phyloP scores from a whole-genome alignment of 768 basidiomycete genomes.

The Boletus pseudo-olivaceus region DNA sequence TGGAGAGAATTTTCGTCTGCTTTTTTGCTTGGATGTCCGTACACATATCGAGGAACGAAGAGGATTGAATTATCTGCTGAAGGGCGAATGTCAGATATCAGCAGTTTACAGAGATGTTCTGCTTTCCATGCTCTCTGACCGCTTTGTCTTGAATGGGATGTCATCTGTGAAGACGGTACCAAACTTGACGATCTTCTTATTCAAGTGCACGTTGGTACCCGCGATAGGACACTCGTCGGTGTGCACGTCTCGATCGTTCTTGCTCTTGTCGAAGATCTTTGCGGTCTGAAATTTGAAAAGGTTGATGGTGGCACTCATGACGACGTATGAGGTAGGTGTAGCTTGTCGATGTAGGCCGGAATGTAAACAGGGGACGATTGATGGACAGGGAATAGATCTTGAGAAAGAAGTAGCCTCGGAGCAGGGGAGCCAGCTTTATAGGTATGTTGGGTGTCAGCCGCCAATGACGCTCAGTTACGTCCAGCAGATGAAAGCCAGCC shows the following conservation, averaged over 20 bases:
- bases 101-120: not conserved
- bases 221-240: not conserved
- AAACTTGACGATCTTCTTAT: not conserved
- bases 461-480: not conserved
- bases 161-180: not conserved
- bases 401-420: not conserved
- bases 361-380: not conserved
- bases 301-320: not conserved
- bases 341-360: not conserved
- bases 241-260: not conserved
- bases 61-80: not conserved
- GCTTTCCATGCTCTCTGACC: not conserved
- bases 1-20: constrained; percentile 1
- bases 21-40: not conserved
- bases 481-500: not conserved
- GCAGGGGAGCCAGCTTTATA: not conserved
- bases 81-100: not conserved
- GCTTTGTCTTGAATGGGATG: not conserved
- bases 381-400: not conserved
- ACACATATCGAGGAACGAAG: not conserved
- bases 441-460: constrained; percentile 6
- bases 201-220: not conserved
- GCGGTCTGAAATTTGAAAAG: not conserved
- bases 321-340: not conserved
- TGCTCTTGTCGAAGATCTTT: not conserved